Base-by-base conservation (phyloP, 1,284 basidiomycete genomes). In the Moesziomyces sp. region DNA sequence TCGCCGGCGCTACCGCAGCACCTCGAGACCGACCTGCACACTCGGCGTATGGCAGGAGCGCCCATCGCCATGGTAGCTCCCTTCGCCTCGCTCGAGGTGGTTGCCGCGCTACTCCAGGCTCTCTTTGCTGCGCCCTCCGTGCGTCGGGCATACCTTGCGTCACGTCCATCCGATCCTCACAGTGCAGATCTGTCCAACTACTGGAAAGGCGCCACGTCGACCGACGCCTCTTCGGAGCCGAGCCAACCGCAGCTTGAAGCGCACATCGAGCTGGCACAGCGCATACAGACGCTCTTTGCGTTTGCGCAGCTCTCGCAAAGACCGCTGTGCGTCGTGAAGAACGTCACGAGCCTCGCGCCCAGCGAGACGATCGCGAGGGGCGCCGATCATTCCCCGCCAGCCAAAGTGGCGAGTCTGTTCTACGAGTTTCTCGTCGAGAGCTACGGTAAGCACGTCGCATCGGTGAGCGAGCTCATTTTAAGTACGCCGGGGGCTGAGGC, bases 211-310 rank as follows among this genome's bases (percentile, higher is more conserved):
- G 46, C 57, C 0, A 3, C 56, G 3, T 67, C 72, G 5, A 57
- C 68, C 14, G 62, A 71, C 14, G 11, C 24, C 5, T 35, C 19
- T 16, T 51, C 46, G 8, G 49, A 50, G 6, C 1, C 50, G 16
- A 14, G 35, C 9, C 47, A 54, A 21, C 48, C 56, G 9, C 19
- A 42, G 11, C 23, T 67, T 18, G 62, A 67, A 21, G n/a, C 57
- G 2, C 51, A 57, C 16, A 47, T 66, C n/a, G 67, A 75, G 8
- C 57, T 75, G 10, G 23, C 54, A 1, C 67, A 62, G 38, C 58
- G 72, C 16, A 54, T 75, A 1, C 72, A 75, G 52, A 71, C 72
- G 35, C 67, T 75, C 2, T 75, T 75, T 24, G 58, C 63, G 5
- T 75, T 75, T 33, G 60, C 68, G 18, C 58, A 59, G 16, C 46